Base-by-base conservation (phyloP, 257 asterid species). In the Leptodermis oblonga region DNA sequence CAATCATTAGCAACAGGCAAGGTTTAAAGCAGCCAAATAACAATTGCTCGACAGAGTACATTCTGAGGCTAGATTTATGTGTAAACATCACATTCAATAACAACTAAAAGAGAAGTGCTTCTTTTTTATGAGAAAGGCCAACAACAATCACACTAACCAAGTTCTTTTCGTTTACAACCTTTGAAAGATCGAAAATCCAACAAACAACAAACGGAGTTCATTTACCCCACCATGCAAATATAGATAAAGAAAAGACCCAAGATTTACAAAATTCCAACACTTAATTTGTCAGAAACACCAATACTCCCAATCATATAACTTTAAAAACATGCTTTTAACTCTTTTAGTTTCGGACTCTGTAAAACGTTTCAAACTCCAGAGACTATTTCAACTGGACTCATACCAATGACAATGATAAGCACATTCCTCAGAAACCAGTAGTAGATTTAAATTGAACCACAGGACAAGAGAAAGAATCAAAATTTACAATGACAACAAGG, bases 1-100 rank as follows among this genome's bases (percentile, higher is more conserved):
- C 37, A 56, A 45, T 28, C 55, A 33, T 76, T 55, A 80, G 68
- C 49, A 66, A 18, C 52, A 60, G 20, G 62, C 28, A 34, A 68
- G 28, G 17, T n/a, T 34, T 8, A 54, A 42, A 61, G 67, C 36
- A 56, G 49, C 31, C 33, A 30, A 49, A 31, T 28, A 54, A 34
- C 11, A 42, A 62, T 8, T 60, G 7, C n/a, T 17, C 43, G 6
- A 59, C 25, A 31, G 3, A 33, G 1, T 17, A 14, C 25, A 60
- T 2, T 60, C 3, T n/a, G 13, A 3, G 1, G 31, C 17, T 28
- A 62, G 39, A n/a, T 11, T 22, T n/a, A 22, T 37, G 33, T 2
- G 12, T 15, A 39, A 1, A 37, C 15, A 26, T 4, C 1, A 28
- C 18, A 15, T 6, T 62, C 7, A 22, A 62, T 37, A 4, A 37